Percentiles rank a stretch among this genome's conserved stretches.
These are phyloP conservation scores for Trichosporon ovoides DNA, from an alignment of 1,284 basidiomycete species.

Conservation along the genomic window DNA sequence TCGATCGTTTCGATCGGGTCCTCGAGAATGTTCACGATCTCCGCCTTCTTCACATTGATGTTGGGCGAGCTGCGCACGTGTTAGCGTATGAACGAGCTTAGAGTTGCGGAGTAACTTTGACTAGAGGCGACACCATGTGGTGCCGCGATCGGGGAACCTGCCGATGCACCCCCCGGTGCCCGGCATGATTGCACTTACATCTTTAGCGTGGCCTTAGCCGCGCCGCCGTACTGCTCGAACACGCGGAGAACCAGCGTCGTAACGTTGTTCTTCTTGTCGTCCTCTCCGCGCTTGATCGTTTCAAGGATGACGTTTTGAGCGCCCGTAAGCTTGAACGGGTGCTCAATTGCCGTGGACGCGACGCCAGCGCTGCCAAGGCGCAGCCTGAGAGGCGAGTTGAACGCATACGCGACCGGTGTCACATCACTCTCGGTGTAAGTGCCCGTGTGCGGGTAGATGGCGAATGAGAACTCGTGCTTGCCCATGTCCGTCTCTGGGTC, in stretches of 20 bases:
- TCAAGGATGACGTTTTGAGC: slow-evolving; percentile 80
- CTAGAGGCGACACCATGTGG: too few relatives aligned
- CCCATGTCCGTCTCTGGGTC: slow-evolving; percentile 57
- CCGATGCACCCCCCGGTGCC: background rate
- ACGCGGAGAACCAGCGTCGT: slow-evolving; percentile 69
- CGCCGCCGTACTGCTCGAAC: slow-evolving; percentile 88
- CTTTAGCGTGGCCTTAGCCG: slow-evolving; percentile 60
- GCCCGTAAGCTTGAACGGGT: slow-evolving; percentile 60
- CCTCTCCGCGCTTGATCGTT: slow-evolving; percentile 89
- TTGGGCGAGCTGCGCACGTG: slow-evolving; percentile 41
- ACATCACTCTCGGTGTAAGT: slow-evolving; percentile 66
- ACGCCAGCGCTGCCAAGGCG: slow-evolving; percentile 4
- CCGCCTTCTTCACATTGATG: slow-evolving; percentile 51
- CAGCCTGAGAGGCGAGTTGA: slow-evolving; percentile 67
- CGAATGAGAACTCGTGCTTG: slow-evolving; percentile 78
- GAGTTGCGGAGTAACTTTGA: too few relatives aligned
- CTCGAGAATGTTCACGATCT: slow-evolving; percentile 74
- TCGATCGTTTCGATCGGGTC: slow-evolving; percentile 55
- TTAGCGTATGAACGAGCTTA: slow-evolving; percentile 8
- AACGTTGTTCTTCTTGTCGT: slow-evolving; percentile 61
- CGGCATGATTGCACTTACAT: slow-evolving; percentile 30
- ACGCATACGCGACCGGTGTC: slow-evolving; percentile 67
- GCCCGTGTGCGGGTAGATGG: slow-evolving; percentile 75
- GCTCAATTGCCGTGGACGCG: background rate
- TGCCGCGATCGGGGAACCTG: too few relatives aligned